Percentiles rank a stretch among this genome's conserved stretches.
These are phyloP conservation scores for Globisporangium paroecandrum DNA, from an alignment of 352 stramenopile species.

Conservation along the genomic window DNA sequence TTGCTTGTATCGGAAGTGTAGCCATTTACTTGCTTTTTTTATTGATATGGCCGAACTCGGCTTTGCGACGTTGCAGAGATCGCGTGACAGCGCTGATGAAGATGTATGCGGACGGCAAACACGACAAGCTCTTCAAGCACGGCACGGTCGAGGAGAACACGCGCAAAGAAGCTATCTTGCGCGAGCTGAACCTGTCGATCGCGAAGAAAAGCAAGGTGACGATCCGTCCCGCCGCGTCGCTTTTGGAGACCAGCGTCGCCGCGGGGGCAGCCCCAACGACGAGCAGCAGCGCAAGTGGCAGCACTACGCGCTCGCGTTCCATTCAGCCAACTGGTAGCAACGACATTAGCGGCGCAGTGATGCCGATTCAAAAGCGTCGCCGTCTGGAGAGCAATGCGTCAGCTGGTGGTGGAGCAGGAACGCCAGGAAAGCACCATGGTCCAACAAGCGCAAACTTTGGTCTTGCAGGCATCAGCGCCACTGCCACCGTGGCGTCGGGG, in stretches of 20 bases:
- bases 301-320: slow-evolving; percentile 3
- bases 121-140: slow-evolving; percentile 84
- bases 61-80: slow-evolving; percentile 29
- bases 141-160: slow-evolving; percentile 64
- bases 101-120: slow-evolving; percentile 72
- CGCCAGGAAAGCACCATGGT: not conserved
- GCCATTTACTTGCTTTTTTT: not conserved
- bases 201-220: slow-evolving; percentile 46
- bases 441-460: not conserved
- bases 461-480: not conserved
- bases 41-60: not conserved
- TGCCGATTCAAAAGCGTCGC: slow-evolving; percentile 19
- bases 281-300: not conserved
- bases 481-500: not conserved
- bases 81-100: slow-evolving; percentile 77
- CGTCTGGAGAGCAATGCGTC: slow-evolving; percentile 2
- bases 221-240: slow-evolving; percentile 16
- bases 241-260: slow-evolving; percentile 19
- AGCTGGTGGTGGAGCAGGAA: slow-evolving; percentile 8
- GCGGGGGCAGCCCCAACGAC: slow-evolving; percentile 13
- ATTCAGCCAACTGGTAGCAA: not conserved
- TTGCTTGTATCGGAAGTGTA: not conserved
- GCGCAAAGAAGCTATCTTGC: slow-evolving; percentile 63
- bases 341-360: not conserved
- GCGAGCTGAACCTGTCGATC: slow-evolving; percentile 52